Evolutionary conservation across 192 early-diverging fungal genomes (phyloP).

Genomic region (Lobulomyces angularis): DNA sequence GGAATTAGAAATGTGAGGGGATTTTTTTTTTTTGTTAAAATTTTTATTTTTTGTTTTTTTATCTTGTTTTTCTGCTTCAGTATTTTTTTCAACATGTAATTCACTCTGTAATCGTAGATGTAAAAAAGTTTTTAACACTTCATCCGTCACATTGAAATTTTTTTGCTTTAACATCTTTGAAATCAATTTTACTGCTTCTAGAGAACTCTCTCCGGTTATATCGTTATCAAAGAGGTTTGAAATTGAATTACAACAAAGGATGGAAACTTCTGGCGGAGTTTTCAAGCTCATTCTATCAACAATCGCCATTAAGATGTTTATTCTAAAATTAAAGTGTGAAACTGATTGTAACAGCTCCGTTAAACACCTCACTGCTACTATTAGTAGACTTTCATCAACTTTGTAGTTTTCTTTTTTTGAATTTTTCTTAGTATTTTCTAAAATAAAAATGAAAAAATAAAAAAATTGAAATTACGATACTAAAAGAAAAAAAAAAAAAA

Average conservation of each 20-base stretch:
- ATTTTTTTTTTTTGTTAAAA: no score
- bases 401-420: conserved; percentile 1
- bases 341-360: conserved; percentile 65
- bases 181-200: conserved; percentile 78
- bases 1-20: no score
- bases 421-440: conserved; percentile 5
- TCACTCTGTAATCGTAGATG: conserved; percentile 76
- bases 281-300: conserved; percentile 59
- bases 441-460: conserved; percentile 4
- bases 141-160: conserved; percentile 50
- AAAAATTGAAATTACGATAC: neutral
- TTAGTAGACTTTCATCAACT: conserved; percentile 7
- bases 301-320: conserved; percentile 74
- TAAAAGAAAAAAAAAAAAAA: no score
- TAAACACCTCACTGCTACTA: conserved; percentile 67
- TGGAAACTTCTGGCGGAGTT: conserved; percentile 30
- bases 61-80: conserved; percentile 39
- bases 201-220: conserved; percentile 69
- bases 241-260: conserved; percentile 61
- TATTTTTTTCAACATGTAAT: conserved; percentile 33
- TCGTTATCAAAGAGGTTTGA: conserved; percentile 70
- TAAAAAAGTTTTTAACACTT: conserved; percentile 63
- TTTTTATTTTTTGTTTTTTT: conserved; percentile 42
- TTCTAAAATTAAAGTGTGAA: conserved; percentile 92
- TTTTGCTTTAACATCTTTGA: conserved; percentile 73